Percentiles rank a stretch among this genome's conserved stretches.
These are phyloP conservation scores for Penicillium verhagenii DNA, from an alignment of 495 filamentous ascomycete species.

Conservation along the genomic window DNA sequence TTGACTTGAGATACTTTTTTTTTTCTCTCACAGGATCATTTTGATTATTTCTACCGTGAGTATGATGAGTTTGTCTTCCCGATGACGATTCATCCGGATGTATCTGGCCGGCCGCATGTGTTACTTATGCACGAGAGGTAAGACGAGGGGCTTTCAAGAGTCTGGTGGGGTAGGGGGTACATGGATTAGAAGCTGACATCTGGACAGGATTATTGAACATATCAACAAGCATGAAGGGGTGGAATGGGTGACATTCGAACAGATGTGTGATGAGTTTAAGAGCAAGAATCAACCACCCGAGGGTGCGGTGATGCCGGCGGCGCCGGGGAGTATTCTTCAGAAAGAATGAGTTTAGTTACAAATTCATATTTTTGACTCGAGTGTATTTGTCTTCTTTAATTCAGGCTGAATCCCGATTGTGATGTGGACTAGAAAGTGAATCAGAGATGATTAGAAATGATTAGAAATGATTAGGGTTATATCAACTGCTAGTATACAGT, in stretches of 20 bases:
- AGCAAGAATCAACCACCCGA: conserved; percentile 62
- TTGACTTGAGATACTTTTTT: background rate
- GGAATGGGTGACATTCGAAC: conserved; percentile 71
- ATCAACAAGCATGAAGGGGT: conserved; percentile 39
- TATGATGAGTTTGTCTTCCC: conserved; percentile 71
- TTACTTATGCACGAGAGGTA: conserved; percentile 63
- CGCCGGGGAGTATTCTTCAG: background rate
- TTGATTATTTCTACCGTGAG: conserved; percentile 68
- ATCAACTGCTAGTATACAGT: too few relatives aligned
- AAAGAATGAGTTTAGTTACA: background rate
- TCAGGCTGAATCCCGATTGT: background rate
- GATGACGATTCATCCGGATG: conserved; percentile 69
- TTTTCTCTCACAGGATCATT: too few relatives aligned
- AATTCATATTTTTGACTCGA: background rate
- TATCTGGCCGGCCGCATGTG: conserved; percentile 65
- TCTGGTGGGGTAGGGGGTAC: background rate
- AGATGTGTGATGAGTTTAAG: conserved; percentile 69
- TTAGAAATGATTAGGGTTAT: too few relatives aligned
- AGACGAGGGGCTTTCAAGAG: conserved; percentile 8
- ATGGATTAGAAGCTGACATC: background rate
- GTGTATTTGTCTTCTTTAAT: too few relatives aligned
- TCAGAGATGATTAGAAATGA: background rate
- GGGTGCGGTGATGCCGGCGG: conserved; percentile 67
- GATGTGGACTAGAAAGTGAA: too few relatives aligned
- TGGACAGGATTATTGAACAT: conserved; percentile 25